Percentiles rank a stretch among this genome's conserved stretches.
Conservation (phyloP, 805 yeast species). For the Cyberlindnera xylosilytica region DNA sequence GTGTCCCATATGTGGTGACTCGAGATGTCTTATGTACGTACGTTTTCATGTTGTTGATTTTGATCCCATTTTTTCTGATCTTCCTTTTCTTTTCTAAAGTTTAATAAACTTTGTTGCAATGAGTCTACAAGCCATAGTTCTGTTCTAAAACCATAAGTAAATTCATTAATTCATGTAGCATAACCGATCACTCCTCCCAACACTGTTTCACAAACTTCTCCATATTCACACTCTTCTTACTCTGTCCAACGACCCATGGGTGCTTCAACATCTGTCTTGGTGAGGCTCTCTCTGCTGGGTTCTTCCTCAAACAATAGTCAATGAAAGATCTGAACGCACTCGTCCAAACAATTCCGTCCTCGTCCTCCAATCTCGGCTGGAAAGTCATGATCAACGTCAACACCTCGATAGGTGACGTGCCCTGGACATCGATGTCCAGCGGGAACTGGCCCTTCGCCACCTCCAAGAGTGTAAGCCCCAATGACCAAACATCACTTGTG, state of each 20-base stretch:
- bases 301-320: constrained; percentile 75
- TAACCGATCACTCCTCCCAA: constrained; percentile 21
- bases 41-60: neutral
- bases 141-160: no score
- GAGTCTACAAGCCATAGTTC: no score
- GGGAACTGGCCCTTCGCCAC: constrained; percentile 94
- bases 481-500: constrained; percentile 94
- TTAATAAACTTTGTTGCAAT: no score
- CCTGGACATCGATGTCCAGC: constrained; percentile 36
- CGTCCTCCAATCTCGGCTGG: constrained; percentile 77
- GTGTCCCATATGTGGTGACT: neutral
- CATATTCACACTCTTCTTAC: constrained; percentile 74
- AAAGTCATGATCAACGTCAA: constrained; percentile 76
- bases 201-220: constrained; percentile 68
- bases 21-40: neutral
- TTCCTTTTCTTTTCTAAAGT: no score
- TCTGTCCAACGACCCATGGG: constrained; percentile 88
- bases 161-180: neutral
- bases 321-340: constrained; percentile 80
- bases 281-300: constrained; percentile 76
- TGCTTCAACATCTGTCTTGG: constrained; percentile 92
- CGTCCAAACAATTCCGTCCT: constrained; percentile 77
- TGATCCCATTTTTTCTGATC: no score
- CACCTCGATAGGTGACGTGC: constrained; percentile 84
- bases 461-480: constrained; percentile 87